Percentiles rank a stretch among this genome's conserved stretches.
These are phyloP conservation scores for Colletotrichum magnum DNA, from an alignment of 2,329 filamentous ascomycete species.

Conservation along the genomic window DNA sequence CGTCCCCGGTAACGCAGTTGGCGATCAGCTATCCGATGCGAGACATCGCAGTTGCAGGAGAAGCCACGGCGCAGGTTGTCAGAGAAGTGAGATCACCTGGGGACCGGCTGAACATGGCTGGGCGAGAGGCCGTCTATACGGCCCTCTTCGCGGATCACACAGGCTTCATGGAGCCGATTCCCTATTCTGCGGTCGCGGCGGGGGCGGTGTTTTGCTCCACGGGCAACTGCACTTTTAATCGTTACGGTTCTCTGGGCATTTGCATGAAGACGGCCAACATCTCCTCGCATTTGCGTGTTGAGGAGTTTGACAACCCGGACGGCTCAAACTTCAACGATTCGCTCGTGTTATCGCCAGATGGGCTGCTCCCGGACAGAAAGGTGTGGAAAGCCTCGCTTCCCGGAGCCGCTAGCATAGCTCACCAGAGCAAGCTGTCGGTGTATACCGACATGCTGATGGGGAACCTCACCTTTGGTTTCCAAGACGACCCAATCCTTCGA, in stretches of 20 bases:
- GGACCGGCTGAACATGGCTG: too few relatives aligned
- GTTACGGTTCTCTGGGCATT: slow-evolving; percentile 7
- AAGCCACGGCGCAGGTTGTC: background rate
- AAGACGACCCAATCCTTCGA: background rate
- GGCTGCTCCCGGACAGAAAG: too few relatives aligned
- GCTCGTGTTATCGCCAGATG: too few relatives aligned
- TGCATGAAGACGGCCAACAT: slow-evolving; percentile 24
- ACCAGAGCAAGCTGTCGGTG: background rate
- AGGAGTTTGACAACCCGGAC: background rate
- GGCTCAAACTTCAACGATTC: too few relatives aligned
- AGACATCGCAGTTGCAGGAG: background rate
- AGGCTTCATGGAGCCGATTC: background rate
- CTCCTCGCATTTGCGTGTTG: background rate
- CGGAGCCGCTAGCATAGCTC: background rate
- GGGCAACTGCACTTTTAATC: slow-evolving; percentile 20
- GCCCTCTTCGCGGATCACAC: background rate
- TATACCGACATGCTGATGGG: background rate
- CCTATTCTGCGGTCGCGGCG: too few relatives aligned
- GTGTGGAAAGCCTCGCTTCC: background rate
- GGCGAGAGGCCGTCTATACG: too few relatives aligned
- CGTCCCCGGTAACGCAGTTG: slow-evolving; percentile 33
- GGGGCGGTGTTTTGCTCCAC: slow-evolving; percentile 1
- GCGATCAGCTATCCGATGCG: slow-evolving; percentile 26
- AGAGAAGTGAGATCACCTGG: background rate
- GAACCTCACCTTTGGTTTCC: background rate